Percentiles rank a stretch among this genome's conserved stretches.
Conservation (phyloP, 371 early-diverging fungal genomes). For the Mortierella sp. region DNA sequence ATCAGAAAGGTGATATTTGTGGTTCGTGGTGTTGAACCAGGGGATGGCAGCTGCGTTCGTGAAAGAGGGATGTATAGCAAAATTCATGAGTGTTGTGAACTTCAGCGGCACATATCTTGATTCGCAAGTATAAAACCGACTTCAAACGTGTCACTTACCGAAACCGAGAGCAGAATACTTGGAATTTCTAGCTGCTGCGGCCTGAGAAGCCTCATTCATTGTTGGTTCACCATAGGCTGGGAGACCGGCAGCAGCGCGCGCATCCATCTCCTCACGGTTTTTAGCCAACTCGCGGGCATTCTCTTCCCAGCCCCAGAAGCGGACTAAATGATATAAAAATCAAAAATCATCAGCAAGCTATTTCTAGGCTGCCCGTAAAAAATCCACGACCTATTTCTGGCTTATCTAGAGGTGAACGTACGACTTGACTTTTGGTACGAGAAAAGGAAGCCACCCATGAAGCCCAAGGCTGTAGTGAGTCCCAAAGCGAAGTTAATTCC, state of each 20-base stretch:
- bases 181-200: slow-evolving; percentile 78
- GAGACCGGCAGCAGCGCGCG: slow-evolving; percentile 76
- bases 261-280: slow-evolving; percentile 77
- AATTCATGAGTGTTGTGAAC: neutral
- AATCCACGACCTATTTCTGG: neutral
- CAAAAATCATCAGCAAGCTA: too few species aligned
- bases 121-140: too few species aligned
- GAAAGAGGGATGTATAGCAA: neutral
- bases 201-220: slow-evolving; percentile 74
- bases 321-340: slow-evolving; percentile 62
- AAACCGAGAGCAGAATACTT: slow-evolving; percentile 76
- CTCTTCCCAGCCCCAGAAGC: slow-evolving; percentile 96
- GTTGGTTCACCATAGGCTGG: slow-evolving; percentile 77
- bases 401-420: slow-evolving; percentile 59
- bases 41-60: slow-evolving; percentile 68
- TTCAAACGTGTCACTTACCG: slow-evolving; percentile 55
- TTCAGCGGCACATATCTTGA: neutral
- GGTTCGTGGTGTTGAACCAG: slow-evolving; percentile 88
- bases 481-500: slow-evolving; percentile 66
- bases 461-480: slow-evolving; percentile 66
- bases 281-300: slow-evolving; percentile 84
- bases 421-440: slow-evolving; percentile 77
- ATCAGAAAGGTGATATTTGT: slow-evolving; percentile 72
- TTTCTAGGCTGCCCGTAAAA: neutral
- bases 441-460: slow-evolving; percentile 78